Percentiles rank a stretch among this genome's conserved stretches.
Conservation (phyloP, 306 rosid genomes). For the Delonix regia region DNA sequence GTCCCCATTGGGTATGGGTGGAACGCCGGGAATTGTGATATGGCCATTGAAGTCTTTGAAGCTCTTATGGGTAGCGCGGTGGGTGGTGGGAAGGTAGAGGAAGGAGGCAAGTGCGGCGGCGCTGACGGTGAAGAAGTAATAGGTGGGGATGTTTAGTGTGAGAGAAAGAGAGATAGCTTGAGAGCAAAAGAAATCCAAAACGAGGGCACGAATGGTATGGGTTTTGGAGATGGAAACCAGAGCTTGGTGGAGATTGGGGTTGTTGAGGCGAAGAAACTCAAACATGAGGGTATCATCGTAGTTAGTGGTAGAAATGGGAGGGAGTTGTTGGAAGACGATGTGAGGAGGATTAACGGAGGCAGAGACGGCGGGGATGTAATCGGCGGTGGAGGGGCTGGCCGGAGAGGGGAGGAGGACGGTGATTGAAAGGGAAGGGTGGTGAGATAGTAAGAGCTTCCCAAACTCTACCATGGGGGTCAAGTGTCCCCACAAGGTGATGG, state of each 20-base stretch:
- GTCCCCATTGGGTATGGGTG: not conserved
- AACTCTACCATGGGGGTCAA: constrained; percentile 52
- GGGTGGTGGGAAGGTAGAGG: not conserved
- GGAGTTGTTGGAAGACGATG: constrained; percentile 41
- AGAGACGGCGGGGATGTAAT: constrained; percentile 38
- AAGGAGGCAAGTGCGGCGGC: not conserved
- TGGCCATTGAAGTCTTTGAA: not conserved
- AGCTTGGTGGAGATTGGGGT: not conserved
- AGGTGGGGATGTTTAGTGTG: constrained; percentile 42
- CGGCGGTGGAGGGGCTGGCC: constrained; percentile 37
- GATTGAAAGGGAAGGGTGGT: constrained; percentile 41
- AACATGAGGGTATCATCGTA: not conserved
- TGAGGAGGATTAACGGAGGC: constrained; percentile 33
- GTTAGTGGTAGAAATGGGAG: not conserved
- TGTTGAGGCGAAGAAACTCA: not conserved
- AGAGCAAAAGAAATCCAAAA: constrained; percentile 44
- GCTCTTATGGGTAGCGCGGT: not conserved
- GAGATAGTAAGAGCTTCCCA: constrained; percentile 37
- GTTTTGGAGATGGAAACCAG: not conserved
- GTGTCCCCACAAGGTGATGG: constrained; percentile 41
- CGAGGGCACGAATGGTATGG: constrained; percentile 35
- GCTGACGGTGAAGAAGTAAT: constrained; percentile 43
- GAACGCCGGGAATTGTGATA: not conserved
- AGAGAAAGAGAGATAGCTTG: not conserved
- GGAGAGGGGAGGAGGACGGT: constrained; percentile 48